Evolutionary conservation across 305 asterid genomes (phyloP), one percentile per base, ranked within the genome.

Genomic region (Petunia hybrid): DNA sequence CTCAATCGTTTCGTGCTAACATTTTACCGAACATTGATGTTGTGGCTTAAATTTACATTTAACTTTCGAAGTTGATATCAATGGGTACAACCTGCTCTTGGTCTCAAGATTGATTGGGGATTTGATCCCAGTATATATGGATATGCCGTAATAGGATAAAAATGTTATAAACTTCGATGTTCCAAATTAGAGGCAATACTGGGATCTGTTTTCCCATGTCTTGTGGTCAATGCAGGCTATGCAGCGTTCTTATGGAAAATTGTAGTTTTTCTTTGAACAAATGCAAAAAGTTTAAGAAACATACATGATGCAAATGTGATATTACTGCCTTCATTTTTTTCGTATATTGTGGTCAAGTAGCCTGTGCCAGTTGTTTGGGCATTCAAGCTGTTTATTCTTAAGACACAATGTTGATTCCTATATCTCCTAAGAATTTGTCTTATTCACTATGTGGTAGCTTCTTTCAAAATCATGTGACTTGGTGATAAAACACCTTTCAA

Each of bases 401-500:
- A 35, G 61, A 10, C 62, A 48, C n/a, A 1, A 68, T 5, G 7
- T 48, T 71, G 78, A 48, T 31, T 71, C 13, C 62, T 71, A 35
- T 9, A 73, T 48, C 46, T 73, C 78, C 78, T 48, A 73, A 5
- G 0, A 35, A 35, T 62, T 62, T 73, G 61, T 12, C 35, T 73
- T 51, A 38, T 71, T 48, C 62, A 73, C 43, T 5, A 7, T 45
- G 77, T 70, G 77, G 43, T 4, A 31, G 61, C 61, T 48, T 71
- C 63, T 71, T 45, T 80, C 82, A 56, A 77, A 61, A 78, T 64
- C 78, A 83, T 76, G 57, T 82, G 16, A 73, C 80, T 86, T 59
- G 79, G 51, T 53, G 4, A 1, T 74, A 53, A 74, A 53, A 38
- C 38, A 74, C 86, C 56, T 77, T 80, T 86, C 77, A 45, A 36